phyloP scores from a whole-genome alignment of 192 early-diverging fungal genomes.

The Coemansia sp. region DNA sequence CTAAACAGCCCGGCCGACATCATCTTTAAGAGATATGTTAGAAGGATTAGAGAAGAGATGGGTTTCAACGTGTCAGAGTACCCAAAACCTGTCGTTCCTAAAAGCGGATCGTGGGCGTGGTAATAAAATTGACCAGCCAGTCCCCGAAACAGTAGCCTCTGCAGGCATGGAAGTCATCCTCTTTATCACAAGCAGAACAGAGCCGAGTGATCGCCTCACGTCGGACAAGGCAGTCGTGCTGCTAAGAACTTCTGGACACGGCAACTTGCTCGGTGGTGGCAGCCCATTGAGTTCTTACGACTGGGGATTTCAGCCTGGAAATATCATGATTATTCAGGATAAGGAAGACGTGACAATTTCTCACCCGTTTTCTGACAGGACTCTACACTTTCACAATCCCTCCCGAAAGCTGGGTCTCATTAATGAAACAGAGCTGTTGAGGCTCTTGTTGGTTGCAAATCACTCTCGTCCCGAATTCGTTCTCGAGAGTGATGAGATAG shows the following conservation, averaged over 20 bases:
- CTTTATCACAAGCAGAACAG: not conserved
- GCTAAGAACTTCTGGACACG: not conserved
- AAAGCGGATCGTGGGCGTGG: too few species aligned
- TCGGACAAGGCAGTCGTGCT: not conserved
- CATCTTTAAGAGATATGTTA: not conserved
- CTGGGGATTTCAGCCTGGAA: too few species aligned
- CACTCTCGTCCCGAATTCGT: too few species aligned
- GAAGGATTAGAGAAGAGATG: not conserved
- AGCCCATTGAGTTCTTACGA: too few species aligned
- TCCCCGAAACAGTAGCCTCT: too few species aligned
- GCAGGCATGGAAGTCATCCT: not conserved
- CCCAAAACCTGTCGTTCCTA: too few species aligned
- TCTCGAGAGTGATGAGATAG: too few species aligned
- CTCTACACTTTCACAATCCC: not conserved
- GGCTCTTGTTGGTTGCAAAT: too few species aligned
- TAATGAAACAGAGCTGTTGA: not conserved
- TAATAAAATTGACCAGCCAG: too few species aligned
- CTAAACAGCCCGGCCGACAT: not conserved
- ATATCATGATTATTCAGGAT: not conserved
- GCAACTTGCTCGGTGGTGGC: too few species aligned
- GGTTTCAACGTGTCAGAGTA: too few species aligned
- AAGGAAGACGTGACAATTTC: not conserved
- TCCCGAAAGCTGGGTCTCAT: not conserved
- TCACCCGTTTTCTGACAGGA: not conserved
- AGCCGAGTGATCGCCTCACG: not conserved